Percentiles rank a stretch among this genome's conserved stretches.
Evolutionary conservation across 2,329 filamentous ascomycete genomes (phyloP).

Genomic region (Hymenoscyphus fructigenus): DNA sequence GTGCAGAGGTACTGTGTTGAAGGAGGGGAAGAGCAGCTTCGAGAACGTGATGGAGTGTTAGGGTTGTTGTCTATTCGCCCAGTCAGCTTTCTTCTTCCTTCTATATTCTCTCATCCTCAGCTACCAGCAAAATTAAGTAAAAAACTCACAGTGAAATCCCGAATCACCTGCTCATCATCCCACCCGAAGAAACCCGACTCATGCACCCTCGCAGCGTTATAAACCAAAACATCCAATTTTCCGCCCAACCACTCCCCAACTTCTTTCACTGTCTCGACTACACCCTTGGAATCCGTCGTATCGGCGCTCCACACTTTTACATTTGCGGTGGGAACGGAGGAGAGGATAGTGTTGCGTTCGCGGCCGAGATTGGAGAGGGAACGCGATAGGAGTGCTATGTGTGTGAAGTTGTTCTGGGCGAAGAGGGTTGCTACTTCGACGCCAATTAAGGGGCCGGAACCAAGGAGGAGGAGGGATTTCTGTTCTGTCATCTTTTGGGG

Average conservation of each 20-base stretch:
- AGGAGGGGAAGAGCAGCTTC: not conserved
- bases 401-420: constrained; percentile 2
- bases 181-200: not conserved
- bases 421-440: constrained; percentile 1
- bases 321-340: not conserved
- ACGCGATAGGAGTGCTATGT: constrained; percentile 8
- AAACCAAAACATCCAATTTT: constrained; percentile 5
- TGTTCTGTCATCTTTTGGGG: too few relatives aligned
- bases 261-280: not conserved
- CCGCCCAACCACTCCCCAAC: not conserved
- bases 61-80: constrained; percentile 5
- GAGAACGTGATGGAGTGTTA: not conserved
- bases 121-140: too few relatives aligned
- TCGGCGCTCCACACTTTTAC: constrained; percentile 3
- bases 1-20: not conserved
- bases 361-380: not conserved
- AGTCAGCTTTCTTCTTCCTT: not conserved
- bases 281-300: not conserved
- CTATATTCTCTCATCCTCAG: too few relatives aligned
- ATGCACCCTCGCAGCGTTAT: constrained; percentile 7
- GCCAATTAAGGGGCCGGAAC: constrained; percentile 3
- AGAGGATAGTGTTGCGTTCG: not conserved
- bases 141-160: constrained; percentile 4
- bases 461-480: constrained; percentile 8
- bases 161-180: not conserved